Percentiles rank a stretch among this genome's conserved stretches.
These are phyloP conservation scores for Vigna nakashimae DNA, from an alignment of 306 rosid genomes.

Conservation along the genomic window DNA sequence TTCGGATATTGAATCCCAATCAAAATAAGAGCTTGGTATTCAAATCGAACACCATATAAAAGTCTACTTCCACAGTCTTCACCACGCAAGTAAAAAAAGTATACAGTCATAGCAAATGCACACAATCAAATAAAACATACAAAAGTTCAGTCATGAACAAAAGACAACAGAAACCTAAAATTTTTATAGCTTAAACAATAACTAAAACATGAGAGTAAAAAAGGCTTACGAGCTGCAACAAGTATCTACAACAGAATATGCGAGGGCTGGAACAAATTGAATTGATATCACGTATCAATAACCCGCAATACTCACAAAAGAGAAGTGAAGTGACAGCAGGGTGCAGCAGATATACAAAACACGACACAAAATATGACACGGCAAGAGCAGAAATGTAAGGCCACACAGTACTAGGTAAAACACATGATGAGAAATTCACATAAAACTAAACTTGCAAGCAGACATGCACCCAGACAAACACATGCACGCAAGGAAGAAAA, in stretches of 20 bases:
- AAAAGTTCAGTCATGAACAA: no score
- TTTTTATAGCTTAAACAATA: no score
- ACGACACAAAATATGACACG: not conserved
- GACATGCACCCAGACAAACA: not conserved
- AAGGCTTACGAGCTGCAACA: not conserved
- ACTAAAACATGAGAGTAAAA: not conserved
- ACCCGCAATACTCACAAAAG: not conserved
- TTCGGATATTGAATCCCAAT: not conserved
- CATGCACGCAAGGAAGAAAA: not conserved
- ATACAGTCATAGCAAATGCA: not conserved
- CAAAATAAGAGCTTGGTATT: not conserved
- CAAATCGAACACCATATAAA: not conserved
- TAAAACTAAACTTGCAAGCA: not conserved
- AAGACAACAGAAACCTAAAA: no score
- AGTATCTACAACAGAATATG: not conserved
- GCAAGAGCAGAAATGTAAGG: not conserved
- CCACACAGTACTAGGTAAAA: not conserved
- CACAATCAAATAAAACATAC: not conserved
- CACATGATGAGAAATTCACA: constrained; percentile 1
- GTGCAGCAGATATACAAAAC: constrained; percentile 3
- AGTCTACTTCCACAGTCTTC: not conserved
- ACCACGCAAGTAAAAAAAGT: not conserved
- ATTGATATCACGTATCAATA: not conserved
- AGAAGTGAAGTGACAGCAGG: not conserved
- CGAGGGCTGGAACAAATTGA: not conserved